A percentile compares a stretch with the other conserved stretches of the same genome.
These are phyloP conservation scores for Westerdykella aurantiaca DNA, from an alignment of 2,329 filamentous ascomycete genomes.

Conservation along the genomic window DNA sequence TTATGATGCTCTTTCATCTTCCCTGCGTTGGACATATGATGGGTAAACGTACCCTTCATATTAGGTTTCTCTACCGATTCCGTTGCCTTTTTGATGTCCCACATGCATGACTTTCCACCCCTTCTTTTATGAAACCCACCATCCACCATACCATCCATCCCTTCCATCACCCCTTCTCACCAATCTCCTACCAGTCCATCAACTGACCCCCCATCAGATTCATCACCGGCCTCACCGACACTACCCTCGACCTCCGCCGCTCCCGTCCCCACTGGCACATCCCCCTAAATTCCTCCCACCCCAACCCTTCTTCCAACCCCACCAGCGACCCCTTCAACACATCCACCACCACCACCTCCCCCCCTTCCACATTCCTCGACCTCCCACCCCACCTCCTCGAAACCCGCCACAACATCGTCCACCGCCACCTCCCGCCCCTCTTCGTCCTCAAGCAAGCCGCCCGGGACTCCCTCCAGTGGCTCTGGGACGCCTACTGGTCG, in stretches of 20 bases:
- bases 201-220: slow-evolving; percentile 48
- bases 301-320: slow-evolving; percentile 56
- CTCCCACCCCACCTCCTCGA: slow-evolving; percentile 79
- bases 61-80: not conserved
- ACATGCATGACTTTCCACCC: too few relatives aligned
- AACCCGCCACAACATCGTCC: slow-evolving; percentile 81
- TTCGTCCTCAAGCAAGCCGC: slow-evolving; percentile 65
- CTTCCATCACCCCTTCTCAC: not conserved
- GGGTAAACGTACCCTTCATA: not conserved
- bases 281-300: slow-evolving; percentile 6
- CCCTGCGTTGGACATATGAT: not conserved
- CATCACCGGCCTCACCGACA: slow-evolving; percentile 73
- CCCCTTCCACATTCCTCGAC: slow-evolving; percentile 54
- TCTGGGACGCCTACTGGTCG: slow-evolving; percentile 85
- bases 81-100: not conserved
- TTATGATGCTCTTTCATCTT: not conserved
- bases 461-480: slow-evolving; percentile 68
- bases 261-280: slow-evolving; percentile 22
- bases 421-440: slow-evolving; percentile 77
- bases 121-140: too few relatives aligned
- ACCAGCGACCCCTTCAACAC: slow-evolving; percentile 41
- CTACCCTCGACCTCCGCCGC: slow-evolving; percentile 39
- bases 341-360: not conserved
- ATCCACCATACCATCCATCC: not conserved
- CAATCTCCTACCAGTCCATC: slow-evolving; percentile 2